Conservation (phyloP, 192 early-diverging fungal species). For the Coemansia sp. region DNA sequence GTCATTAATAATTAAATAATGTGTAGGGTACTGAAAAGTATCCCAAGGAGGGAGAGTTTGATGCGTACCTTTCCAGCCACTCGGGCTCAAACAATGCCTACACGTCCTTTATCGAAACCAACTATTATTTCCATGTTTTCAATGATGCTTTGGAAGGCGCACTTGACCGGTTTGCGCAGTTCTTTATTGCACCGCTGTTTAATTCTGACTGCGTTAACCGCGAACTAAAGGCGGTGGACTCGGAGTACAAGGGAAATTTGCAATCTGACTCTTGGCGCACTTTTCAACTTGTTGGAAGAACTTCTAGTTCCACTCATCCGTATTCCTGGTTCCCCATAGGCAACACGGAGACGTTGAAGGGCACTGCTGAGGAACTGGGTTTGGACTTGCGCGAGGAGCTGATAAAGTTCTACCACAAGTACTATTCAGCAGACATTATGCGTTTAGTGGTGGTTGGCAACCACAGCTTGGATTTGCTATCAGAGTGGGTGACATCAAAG, state of each 20-base stretch:
- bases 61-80: slow-evolving; percentile 29
- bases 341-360: slow-evolving; percentile 76
- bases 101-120: slow-evolving; percentile 23
- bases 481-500: too few relatives aligned
- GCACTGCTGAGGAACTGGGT: slow-evolving; percentile 47
- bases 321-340: slow-evolving; percentile 84
- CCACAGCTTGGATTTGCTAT: too few relatives aligned
- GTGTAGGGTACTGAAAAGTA: slow-evolving; percentile 38
- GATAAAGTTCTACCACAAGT: too few relatives aligned
- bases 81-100: slow-evolving; percentile 35
- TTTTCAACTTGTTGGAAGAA: background rate
- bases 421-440: too few relatives aligned
- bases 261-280: slow-evolving; percentile 30
- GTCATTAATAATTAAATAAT: background rate
- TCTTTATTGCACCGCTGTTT: slow-evolving; percentile 89
- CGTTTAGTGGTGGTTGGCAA: too few relatives aligned
- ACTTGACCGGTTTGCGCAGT: slow-evolving; percentile 78
- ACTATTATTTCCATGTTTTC: slow-evolving; percentile 25
- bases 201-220: slow-evolving; percentile 76
- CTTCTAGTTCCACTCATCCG: slow-evolving; percentile 66
- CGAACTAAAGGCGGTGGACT: slow-evolving; percentile 81
- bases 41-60: too few relatives aligned
- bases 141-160: slow-evolving; percentile 59
- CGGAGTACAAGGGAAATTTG: too few relatives aligned
- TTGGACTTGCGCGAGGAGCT: background rate